Evolutionary conservation across 441 rosid genomes (phyloP).

Genomic region (California macrophylla): DNA sequence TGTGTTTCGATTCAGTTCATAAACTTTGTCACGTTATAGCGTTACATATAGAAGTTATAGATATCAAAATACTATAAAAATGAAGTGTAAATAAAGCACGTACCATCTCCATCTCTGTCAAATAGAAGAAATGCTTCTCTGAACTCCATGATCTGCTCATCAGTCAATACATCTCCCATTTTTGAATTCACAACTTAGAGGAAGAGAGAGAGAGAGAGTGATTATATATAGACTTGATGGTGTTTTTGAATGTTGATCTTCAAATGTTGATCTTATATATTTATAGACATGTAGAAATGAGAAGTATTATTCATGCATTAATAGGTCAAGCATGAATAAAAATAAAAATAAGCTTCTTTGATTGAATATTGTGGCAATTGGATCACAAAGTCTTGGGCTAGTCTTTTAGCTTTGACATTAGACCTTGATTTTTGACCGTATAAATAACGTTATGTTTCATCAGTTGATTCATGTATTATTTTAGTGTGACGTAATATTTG

Average conservation of each 20-base stretch:
- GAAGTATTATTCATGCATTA: not conserved
- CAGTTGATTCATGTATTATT: not conserved
- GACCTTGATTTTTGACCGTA: not conserved
- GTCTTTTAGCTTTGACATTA: not conserved
- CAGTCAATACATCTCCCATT: conserved; percentile 37
- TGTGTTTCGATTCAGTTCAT: too few species aligned
- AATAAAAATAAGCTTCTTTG: not conserved
- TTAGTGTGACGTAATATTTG: not conserved
- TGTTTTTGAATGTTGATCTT: not conserved
- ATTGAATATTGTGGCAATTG: not conserved
- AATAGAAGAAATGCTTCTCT: conserved; percentile 46
- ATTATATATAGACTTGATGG: not conserved
- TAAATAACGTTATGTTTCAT: not conserved
- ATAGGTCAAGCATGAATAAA: not conserved
- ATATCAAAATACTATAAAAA: too few species aligned
- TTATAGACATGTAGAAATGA: not conserved
- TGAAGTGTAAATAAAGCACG: not conserved
- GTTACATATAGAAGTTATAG: too few species aligned
- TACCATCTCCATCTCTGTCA: conserved; percentile 50
- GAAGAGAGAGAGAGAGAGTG: not conserved
- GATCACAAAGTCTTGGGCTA: not conserved
- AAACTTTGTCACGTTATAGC: too few species aligned
- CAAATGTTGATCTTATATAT: not conserved
- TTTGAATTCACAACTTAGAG: not conserved
- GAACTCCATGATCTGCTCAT: conserved; percentile 44